These are phyloP conservation scores for Moricandia moricandioides DNA, from an alignment of 345 rosid species.

Conservation along the genomic window DNA sequence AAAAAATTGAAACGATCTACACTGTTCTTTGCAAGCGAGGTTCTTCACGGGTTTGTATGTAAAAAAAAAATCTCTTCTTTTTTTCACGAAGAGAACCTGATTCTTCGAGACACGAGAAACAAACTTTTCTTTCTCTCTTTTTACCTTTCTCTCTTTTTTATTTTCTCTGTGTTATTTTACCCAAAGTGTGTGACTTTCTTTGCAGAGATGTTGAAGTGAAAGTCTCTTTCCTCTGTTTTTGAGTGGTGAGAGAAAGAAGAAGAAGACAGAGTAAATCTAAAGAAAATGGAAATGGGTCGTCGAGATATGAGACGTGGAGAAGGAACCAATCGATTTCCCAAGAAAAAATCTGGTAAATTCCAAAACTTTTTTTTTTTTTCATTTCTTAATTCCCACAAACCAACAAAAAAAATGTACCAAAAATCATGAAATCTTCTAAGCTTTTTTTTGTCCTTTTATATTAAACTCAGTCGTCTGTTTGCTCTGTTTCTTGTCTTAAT, in stretches of 20 bases:
- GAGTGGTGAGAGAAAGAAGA: slow-evolving; percentile 17
- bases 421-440: no score
- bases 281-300: slow-evolving; percentile 57
- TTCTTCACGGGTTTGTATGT: slow-evolving; percentile 32
- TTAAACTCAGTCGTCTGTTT: background rate
- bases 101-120: slow-evolving; percentile 73
- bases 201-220: slow-evolving; percentile 33
- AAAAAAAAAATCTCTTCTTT: background rate
- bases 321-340: slow-evolving; percentile 53
- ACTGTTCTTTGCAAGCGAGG: background rate
- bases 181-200: slow-evolving; percentile 10
- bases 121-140: slow-evolving; percentile 26
- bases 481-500: background rate
- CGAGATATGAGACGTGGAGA: slow-evolving; percentile 60
- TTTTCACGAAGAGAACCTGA: slow-evolving; percentile 78
- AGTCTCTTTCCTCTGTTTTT: background rate
- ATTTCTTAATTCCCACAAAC: slow-evolving; percentile 20
- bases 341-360: slow-evolving; percentile 46
- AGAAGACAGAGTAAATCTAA: slow-evolving; percentile 19
- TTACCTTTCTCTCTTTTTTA: slow-evolving; percentile 23
- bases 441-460: background rate
- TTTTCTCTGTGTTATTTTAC: background rate
- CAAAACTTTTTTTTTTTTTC: background rate
- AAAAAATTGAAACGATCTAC: slow-evolving; percentile 4
- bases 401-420: slow-evolving; percentile 18